A percentile compares a stretch with the other conserved stretches of the same genome.
Conservation (phyloP, 768 basidiomycete species). For the Psilocybe cyanescens region DNA sequence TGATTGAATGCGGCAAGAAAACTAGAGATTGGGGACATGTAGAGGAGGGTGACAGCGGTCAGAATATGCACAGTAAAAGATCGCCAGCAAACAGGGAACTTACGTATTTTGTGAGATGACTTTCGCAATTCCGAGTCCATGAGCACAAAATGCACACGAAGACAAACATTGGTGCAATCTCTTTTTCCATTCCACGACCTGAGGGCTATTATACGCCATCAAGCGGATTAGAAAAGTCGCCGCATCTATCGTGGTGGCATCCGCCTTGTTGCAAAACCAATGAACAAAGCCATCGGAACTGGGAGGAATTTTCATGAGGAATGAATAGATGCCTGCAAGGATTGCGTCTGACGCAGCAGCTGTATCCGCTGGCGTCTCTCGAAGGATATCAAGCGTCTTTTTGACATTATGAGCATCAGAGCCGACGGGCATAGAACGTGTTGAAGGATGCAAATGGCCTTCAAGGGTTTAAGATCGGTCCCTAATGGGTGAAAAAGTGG, state of each 20-base stretch:
- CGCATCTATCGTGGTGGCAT: conserved; percentile 58
- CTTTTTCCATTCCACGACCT: conserved; percentile 67
- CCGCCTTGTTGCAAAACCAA: conserved; percentile 80
- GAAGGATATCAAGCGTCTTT: conserved; percentile 55
- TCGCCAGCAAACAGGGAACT: conserved; percentile 35
- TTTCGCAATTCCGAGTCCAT: conserved; percentile 68
- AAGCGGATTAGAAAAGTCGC: conserved; percentile 85
- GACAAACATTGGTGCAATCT: conserved; percentile 57
- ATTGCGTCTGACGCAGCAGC: conserved; percentile 49
- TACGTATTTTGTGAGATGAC: conserved; percentile 69
- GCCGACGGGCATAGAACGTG: conserved; percentile 8
- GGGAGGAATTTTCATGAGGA: conserved; percentile 53
- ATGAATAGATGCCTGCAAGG: conserved; percentile 52
- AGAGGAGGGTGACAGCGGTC: conserved; percentile 12
- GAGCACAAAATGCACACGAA: conserved; percentile 73
- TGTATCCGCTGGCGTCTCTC: conserved; percentile 60
- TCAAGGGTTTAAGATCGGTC: too few relatives aligned
- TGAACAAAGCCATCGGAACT: conserved; percentile 52
- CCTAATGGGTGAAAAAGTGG: too few relatives aligned
- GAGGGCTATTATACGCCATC: conserved; percentile 70
- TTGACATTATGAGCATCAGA: conserved; percentile 37
- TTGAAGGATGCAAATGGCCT: not conserved
- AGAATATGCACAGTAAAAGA: not conserved
- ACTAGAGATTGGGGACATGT: conserved; percentile 38
- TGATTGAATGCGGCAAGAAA: conserved; percentile 74